These are phyloP conservation scores for Clitopilus passeckerianus DNA, from an alignment of 768 basidiomycete species.

Conservation along the genomic window DNA sequence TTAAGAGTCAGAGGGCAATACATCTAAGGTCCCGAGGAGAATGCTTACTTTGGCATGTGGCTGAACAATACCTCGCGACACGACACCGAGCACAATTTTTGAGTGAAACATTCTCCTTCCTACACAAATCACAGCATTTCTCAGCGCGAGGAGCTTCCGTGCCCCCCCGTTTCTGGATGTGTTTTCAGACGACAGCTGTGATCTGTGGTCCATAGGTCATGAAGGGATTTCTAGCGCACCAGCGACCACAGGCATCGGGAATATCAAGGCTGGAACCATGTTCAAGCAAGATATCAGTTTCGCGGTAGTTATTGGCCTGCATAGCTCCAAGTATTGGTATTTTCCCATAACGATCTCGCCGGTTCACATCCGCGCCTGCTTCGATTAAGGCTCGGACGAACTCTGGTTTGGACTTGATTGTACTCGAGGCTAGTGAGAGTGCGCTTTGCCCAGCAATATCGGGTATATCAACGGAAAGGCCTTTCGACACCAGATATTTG, in stretches of 20 bases:
- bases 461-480: constrained; percentile 31
- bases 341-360: constrained; percentile 13
- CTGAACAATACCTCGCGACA: constrained; percentile 46
- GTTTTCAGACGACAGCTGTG: constrained; percentile 36
- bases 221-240: constrained; percentile 24
- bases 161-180: constrained; percentile 42
- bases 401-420: constrained; percentile 15
- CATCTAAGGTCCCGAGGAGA: too few species aligned
- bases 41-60: constrained; percentile 47
- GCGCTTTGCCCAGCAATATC: constrained; percentile 49
- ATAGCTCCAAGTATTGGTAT: too few species aligned
- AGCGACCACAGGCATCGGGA: constrained; percentile 20
- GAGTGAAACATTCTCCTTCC: constrained; percentile 19
- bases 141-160: constrained; percentile 35
- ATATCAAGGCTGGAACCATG: too few species aligned
- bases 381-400: constrained; percentile 35
- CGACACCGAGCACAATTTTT: constrained; percentile 41
- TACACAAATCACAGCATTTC: constrained; percentile 39
- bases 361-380: constrained; percentile 43
- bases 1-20: too few species aligned
- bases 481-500: constrained; percentile 33
- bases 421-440: constrained; percentile 38
- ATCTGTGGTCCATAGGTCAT: constrained; percentile 35
- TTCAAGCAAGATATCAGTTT: too few species aligned
- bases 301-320: too few species aligned